A percentile compares a stretch with the other conserved stretches of the same genome.
Evolutionary conservation across 176 grass and related monocot genomes (phyloP).

Genomic region (Miscanthus lutarioriparius): DNA sequence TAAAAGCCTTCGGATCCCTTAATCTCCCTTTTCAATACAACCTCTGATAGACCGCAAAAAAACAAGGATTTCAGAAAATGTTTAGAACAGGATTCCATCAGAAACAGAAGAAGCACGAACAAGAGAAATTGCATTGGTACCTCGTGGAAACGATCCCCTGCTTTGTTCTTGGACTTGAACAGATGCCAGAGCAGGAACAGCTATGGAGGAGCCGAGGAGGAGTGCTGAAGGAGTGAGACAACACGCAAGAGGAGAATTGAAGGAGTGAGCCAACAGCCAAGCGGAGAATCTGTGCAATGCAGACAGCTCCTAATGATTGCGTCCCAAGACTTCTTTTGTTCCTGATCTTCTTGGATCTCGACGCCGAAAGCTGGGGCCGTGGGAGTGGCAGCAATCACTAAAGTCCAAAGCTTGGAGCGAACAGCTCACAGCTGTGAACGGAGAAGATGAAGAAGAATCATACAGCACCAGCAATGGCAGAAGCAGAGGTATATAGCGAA

Average conservation of each 20-base stretch:
- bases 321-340: slow-evolving; percentile 29
- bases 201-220: background rate
- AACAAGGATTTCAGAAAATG: background rate
- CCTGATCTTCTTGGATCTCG: slow-evolving; percentile 56
- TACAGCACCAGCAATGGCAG: slow-evolving; percentile 37
- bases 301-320: slow-evolving; percentile 45
- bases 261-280: slow-evolving; percentile 10
- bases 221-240: slow-evolving; percentile 1
- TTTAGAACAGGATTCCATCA: background rate
- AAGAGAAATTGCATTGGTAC: slow-evolving; percentile 6
- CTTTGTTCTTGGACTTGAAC: slow-evolving; percentile 17
- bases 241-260: slow-evolving; percentile 8
- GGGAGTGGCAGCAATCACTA: slow-evolving; percentile 14
- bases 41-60: background rate
- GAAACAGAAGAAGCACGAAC: background rate
- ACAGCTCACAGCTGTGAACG: background rate
- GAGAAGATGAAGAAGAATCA: slow-evolving; percentile 41
- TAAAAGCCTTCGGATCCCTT: background rate
- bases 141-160: slow-evolving; percentile 25
- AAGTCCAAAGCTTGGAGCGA: slow-evolving; percentile 41
- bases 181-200: slow-evolving; percentile 27
- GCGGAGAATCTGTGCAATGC: slow-evolving; percentile 36
- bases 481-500: slow-evolving; percentile 20
- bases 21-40: background rate
- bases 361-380: slow-evolving; percentile 28